Conservation (phyloP, 306 rosid species). For the Potentilla sterilis region DNA sequence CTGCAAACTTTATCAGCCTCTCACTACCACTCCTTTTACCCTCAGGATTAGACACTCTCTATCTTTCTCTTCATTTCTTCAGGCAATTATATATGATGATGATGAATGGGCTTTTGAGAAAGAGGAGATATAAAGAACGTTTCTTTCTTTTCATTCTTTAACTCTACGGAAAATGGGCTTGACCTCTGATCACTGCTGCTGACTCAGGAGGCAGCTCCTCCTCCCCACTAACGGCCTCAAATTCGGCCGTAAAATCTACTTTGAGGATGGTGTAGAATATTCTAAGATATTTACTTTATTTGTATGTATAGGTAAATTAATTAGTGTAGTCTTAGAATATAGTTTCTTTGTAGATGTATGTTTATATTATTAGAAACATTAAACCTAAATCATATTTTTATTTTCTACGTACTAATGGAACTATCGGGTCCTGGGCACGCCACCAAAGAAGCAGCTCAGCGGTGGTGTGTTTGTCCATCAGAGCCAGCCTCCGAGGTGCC, state of each 20-base stretch:
- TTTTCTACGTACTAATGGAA: no score
- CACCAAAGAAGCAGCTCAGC: constrained; percentile 49
- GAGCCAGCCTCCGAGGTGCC: constrained; percentile 79
- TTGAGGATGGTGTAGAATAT: constrained; percentile 75
- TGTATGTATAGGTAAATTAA: no score
- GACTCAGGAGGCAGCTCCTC: constrained; percentile 51
- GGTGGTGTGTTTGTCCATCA: constrained; percentile 22
- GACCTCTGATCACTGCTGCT: constrained; percentile 32
- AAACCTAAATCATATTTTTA: constrained; percentile 41
- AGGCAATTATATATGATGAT: constrained; percentile 6
- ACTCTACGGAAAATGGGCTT: constrained; percentile 45
- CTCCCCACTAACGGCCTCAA: constrained; percentile 60
- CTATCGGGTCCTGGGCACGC: constrained; percentile 32
- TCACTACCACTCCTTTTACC: constrained; percentile 22
- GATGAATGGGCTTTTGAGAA: constrained; percentile 36
- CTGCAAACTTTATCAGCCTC: constrained; percentile 15
- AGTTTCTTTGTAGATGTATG: no score
- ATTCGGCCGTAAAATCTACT: constrained; percentile 74
- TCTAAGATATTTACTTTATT: no score
- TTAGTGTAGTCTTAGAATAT: no score
- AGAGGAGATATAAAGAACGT: no score
- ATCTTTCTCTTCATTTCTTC: background rate
- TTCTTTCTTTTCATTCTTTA: background rate
- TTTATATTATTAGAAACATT: no score
- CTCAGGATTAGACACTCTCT: background rate